Evolutionary conservation across 139 green algal genomes (phyloP).

Genomic region (Nannochloris sp.): DNA sequence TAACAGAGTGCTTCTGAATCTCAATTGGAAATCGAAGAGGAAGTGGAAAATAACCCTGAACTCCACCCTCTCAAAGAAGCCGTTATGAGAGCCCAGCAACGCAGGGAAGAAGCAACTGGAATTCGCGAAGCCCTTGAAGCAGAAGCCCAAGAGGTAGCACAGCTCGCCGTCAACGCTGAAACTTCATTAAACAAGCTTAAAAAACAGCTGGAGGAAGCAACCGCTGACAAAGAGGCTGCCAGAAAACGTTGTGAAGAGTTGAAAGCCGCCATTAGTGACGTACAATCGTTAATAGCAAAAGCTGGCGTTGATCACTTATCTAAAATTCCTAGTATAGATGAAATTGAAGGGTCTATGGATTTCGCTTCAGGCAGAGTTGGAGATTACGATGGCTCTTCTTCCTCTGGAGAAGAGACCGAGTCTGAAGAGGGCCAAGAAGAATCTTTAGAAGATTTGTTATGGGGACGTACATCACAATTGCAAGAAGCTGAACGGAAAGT

Average conservation of each 20-base stretch:
- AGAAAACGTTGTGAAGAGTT: not conserved
- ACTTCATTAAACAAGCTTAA: not conserved
- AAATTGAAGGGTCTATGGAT: too few species aligned
- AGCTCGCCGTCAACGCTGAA: conserved; percentile 53
- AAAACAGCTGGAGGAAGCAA: conserved; percentile 5
- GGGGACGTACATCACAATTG: conserved; percentile 12
- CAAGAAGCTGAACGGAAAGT: conserved; percentile 1
- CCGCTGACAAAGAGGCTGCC: not conserved
- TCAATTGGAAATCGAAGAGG: conserved; percentile 1
- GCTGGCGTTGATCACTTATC: too few species aligned
- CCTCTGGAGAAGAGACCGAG: too few species aligned
- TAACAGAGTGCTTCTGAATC: not conserved
- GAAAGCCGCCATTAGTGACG: not conserved
- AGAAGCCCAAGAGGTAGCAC: conserved; percentile 44
- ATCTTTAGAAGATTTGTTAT: conserved; percentile 22
- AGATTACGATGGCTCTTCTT: too few species aligned
- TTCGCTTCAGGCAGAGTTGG: not conserved
- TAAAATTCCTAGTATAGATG: too few species aligned
- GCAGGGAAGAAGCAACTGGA: conserved; percentile 18
- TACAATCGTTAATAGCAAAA: too few species aligned
- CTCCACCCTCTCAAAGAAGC: conserved; percentile 44
- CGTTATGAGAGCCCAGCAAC: conserved; percentile 25
- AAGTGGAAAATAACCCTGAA: conserved; percentile 35
- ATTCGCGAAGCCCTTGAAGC: conserved; percentile 44
- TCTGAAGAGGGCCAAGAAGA: too few species aligned